Evolutionary conservation across 1,139 yeast genomes (phyloP), one percentile per base, ranked within the genome.

Genomic region (Diutina siamensis): DNA sequence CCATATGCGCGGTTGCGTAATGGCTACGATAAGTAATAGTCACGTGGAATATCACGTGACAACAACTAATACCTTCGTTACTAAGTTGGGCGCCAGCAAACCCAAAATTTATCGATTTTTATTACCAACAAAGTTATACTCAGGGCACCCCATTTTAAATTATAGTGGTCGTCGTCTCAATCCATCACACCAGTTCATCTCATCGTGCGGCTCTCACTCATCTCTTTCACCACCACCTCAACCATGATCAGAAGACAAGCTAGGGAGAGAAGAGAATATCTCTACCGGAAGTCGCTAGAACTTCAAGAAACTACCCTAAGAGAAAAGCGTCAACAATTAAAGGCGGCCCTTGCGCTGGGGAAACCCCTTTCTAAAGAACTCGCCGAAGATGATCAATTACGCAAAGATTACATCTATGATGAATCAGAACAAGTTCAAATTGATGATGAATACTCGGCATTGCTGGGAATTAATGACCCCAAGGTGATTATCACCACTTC

Each of bases 391-490:
- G 73, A 75, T 38, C 72, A 83, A 54, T 68, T 92, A 40, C 94
- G 87, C 58, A 77, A 78, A 53, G 88, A 92, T 61, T 89, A 72
- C 62, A 72, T 87, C 48, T 92, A 80, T 58, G 98, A 92, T 63
- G 94, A 87, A 58, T 71, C 81, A 49, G 80, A 74, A 53, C 83
- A 79, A 50, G 71, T 68, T 4, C 70, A 70, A 42, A 67, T 76
- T 33, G 99, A 92, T 61, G 98, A 92, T 57, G 98, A 92, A 63
- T 92, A 92, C 64, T 73, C 84, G 46, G 88, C 86, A 28, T 65
- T 87, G 47, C 82, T 94, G 52, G 98, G 98, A 1, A 72, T 92
- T 36, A 75, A 77, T 22, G 98, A 94, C 51, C 98, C 99, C n/a
- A 80, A 86, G 55, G 76, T 92, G 8, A 81, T 92, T 19, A 89